A percentile compares a stretch with the other conserved stretches of the same genome.
Evolutionary conservation across 129 eudicot genomes (phyloP).

Genomic region (Centella asiatica): DNA sequence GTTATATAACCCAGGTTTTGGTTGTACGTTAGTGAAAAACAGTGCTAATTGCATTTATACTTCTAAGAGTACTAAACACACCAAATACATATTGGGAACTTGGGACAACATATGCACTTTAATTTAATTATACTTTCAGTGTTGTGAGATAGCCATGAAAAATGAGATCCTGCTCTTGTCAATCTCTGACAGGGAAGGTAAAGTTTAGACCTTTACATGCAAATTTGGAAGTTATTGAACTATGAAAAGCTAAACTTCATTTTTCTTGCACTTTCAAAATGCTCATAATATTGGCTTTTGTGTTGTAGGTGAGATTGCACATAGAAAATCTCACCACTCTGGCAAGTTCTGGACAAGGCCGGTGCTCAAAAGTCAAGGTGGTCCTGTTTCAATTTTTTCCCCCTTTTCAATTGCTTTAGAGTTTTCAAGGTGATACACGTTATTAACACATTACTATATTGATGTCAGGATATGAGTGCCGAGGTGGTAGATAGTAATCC

Average conservation of each 20-base stretch:
- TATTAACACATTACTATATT: conserved; percentile 3
- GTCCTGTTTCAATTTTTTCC: neutral
- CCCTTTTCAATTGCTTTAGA: neutral
- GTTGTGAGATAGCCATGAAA: too few relatives aligned
- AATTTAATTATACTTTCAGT: too few relatives aligned
- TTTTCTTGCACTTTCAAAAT: neutral
- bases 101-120: too few relatives aligned
- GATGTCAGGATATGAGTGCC: conserved; percentile 82
- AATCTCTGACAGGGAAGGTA: too few relatives aligned
- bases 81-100: too few relatives aligned
- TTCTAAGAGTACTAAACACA: too few relatives aligned
- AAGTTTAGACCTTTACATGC: too few relatives aligned
- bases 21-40: too few relatives aligned
- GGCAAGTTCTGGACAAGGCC: conserved; percentile 46
- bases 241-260: neutral
- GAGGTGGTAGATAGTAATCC: conserved; percentile 99
- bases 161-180: too few relatives aligned
- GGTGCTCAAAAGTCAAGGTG: conserved; percentile 85
- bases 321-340: conserved; percentile 45
- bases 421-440: neutral
- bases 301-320: conserved; percentile 43
- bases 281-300: neutral
- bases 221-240: neutral
- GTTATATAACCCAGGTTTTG: too few relatives aligned
- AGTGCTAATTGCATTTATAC: too few relatives aligned